A percentile compares a stretch with the other conserved stretches of the same genome.
Evolutionary conservation across 2,329 filamentous ascomycete species (phyloP).

Genomic region (Beauveria scarabaeidicola): DNA sequence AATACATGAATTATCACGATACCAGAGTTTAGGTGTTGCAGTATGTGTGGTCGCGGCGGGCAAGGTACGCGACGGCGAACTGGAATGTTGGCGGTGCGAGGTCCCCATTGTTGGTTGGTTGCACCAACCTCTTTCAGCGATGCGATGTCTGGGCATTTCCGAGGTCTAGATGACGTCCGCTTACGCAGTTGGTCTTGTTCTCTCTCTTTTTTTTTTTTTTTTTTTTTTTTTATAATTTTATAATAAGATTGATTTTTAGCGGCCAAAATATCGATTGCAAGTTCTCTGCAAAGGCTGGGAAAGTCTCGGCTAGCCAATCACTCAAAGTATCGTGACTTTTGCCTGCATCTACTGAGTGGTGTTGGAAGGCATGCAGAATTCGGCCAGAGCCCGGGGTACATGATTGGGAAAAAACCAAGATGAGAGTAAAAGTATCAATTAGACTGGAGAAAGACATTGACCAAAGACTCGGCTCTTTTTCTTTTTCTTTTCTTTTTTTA

Average conservation of each 20-base stretch:
- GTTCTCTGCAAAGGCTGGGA: no score
- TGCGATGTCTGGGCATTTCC: background rate
- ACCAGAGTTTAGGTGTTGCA: background rate
- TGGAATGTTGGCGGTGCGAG: slow-evolving; percentile 5
- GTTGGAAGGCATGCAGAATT: no score
- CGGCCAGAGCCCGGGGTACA: no score
- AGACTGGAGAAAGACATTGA: background rate
- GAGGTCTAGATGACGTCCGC: background rate
- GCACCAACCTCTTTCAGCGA: slow-evolving; percentile 1
- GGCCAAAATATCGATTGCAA: background rate
- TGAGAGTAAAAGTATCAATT: background rate
- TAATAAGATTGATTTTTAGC: background rate
- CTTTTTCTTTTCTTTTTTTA: background rate
- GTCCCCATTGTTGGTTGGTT: slow-evolving; percentile 2
- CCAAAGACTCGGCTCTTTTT: background rate
- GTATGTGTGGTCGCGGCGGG: background rate
- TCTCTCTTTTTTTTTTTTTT: background rate
- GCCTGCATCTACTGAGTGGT: no score
- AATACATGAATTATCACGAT: background rate
- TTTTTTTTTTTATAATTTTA: background rate
- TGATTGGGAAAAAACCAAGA: no score
- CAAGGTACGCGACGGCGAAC: background rate
- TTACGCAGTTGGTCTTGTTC: no score
- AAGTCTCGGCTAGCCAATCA: no score
- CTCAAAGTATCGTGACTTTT: no score